Evolutionary conservation across 305 asterid species (phyloP).

Genomic region (Rubia peregrina): DNA sequence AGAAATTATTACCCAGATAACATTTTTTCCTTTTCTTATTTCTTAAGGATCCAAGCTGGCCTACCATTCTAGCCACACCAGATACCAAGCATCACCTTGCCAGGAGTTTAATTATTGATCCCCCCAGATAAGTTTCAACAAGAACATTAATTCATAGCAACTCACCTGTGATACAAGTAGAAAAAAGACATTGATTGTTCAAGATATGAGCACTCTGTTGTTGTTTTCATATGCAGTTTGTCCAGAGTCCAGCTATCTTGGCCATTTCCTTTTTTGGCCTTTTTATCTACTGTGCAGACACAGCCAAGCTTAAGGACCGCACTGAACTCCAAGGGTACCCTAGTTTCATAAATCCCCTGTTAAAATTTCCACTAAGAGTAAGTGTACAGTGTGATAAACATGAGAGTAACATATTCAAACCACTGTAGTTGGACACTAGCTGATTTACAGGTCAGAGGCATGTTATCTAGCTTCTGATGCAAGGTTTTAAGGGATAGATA

Average conservation of each 20-base stretch:
- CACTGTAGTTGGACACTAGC: not conserved
- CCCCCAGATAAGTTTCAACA: not conserved
- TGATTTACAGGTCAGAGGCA: not conserved
- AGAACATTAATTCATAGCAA: constrained; percentile 1
- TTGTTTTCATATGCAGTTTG: constrained; percentile 96
- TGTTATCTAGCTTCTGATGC: not conserved
- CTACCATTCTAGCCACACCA: not conserved
- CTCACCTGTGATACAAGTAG: constrained; percentile 90
- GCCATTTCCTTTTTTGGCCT: constrained; percentile 55
- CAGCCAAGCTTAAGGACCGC: constrained; percentile 88
- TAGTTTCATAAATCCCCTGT: constrained; percentile 94
- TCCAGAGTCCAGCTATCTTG: constrained; percentile 85
- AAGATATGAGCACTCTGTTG: constrained; percentile 91
- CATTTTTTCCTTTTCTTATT: not conserved
- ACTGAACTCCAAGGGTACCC: constrained; percentile 70
- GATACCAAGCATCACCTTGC: not conserved
- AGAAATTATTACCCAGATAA: not conserved
- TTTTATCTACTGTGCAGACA: constrained; percentile 91
- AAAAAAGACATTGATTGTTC: constrained; percentile 74
- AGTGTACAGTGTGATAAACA: not conserved
- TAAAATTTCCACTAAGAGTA: constrained; percentile 13
- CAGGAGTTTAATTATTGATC: not conserved
- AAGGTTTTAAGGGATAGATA: not conserved
- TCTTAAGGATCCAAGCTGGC: not conserved
- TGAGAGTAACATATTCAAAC: not conserved